Evolutionary conservation across 78 protist species (phyloP).

Genomic region (Pigoraptor vietnamica): DNA sequence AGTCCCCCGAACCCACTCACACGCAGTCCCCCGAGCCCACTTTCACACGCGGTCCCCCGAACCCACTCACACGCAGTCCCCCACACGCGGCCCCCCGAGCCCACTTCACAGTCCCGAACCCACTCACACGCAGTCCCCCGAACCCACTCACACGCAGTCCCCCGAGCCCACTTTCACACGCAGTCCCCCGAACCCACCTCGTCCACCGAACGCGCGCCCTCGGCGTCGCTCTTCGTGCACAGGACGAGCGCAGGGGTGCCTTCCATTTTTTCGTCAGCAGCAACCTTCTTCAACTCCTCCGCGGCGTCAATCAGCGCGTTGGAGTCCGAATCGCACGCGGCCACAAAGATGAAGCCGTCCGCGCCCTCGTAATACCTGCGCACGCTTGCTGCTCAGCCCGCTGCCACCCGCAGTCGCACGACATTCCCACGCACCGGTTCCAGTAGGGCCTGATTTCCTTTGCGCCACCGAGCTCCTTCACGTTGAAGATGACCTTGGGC

Average conservation of each 20-base stretch:
- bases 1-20: too few relatives aligned
- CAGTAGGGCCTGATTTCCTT: background rate
- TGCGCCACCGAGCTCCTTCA: background rate
- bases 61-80: too few relatives aligned
- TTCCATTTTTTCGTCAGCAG: background rate
- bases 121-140: too few relatives aligned
- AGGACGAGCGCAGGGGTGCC: background rate
- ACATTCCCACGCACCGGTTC: background rate
- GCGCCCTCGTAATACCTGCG: background rate
- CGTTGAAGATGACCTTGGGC: background rate
- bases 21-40: too few relatives aligned
- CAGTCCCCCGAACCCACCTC: background rate
- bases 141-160: too few relatives aligned
- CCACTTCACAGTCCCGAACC: too few relatives aligned
- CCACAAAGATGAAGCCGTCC: background rate
- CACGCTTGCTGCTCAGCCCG: too few relatives aligned
- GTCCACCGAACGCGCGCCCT: background rate
- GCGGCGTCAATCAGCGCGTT: background rate
- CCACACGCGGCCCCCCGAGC: too few relatives aligned
- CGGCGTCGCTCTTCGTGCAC: background rate
- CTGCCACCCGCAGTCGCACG: too few relatives aligned
- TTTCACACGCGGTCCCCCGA: too few relatives aligned
- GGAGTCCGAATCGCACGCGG: background rate
- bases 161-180: too few relatives aligned
- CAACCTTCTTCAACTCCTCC: background rate